phyloP scores from a whole-genome alignment of 768 basidiomycete species.

The Lanmaoa rubissima region DNA sequence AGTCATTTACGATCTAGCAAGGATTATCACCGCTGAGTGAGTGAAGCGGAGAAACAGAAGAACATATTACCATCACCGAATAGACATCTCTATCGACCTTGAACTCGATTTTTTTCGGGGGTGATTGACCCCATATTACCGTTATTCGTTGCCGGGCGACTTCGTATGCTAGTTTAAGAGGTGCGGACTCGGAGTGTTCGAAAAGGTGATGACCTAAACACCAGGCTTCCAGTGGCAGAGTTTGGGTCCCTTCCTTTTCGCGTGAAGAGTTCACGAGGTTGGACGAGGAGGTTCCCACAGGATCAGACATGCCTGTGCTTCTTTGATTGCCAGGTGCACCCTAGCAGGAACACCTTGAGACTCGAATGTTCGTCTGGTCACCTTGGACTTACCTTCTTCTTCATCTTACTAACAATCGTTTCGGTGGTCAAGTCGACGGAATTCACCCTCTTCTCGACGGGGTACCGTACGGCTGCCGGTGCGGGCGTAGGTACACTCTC shows the following conservation, averaged over 20 bases:
- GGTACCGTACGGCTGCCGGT: conserved; percentile 6
- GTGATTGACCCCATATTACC: conserved; percentile 11
- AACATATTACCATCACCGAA: conserved; percentile 14
- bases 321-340: not conserved
- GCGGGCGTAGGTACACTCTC: conserved; percentile 1
- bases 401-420: conserved; percentile 21
- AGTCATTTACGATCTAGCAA: conserved; percentile 27
- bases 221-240: conserved; percentile 28
- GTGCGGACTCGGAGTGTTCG: conserved; percentile 7
- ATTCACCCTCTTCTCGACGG: not conserved
- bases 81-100: conserved; percentile 15
- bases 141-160: not conserved
- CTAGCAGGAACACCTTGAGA: conserved; percentile 13
- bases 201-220: conserved; percentile 26
- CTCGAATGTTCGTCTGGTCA: not conserved
- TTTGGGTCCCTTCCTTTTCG: conserved; percentile 1
- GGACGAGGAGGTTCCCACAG: conserved; percentile 30
- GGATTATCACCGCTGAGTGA: not conserved
- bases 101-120: conserved; percentile 13
- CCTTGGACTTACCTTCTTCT: conserved; percentile 22
- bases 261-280: conserved; percentile 19
- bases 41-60: not conserved
- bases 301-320: conserved; percentile 9
- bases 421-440: conserved; percentile 5
- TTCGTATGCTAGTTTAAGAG: conserved; percentile 18